Evolutionary conservation across 495 filamentous ascomycete species (phyloP).

Genomic region (Sphaerosporella brunnea): DNA sequence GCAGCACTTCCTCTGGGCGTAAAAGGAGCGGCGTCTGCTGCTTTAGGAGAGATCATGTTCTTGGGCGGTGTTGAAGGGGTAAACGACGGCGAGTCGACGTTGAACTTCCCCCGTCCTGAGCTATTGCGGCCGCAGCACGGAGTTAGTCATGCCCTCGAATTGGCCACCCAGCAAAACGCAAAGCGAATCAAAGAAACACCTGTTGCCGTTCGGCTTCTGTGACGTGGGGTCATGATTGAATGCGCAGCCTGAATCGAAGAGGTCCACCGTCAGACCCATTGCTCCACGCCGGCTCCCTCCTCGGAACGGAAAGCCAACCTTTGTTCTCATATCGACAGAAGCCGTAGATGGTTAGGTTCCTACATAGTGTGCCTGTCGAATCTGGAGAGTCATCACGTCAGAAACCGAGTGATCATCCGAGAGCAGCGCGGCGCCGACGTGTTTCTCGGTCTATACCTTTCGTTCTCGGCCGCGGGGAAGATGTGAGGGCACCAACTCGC

Average conservation of each 20-base stretch:
- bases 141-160: slow-evolving; percentile 4
- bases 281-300: slow-evolving; percentile 6
- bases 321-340: slow-evolving; percentile 83
- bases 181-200: slow-evolving; percentile 2
- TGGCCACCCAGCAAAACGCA: neutral
- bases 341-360: slow-evolving; percentile 87
- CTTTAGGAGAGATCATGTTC: slow-evolving; percentile 62
- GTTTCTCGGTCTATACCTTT: slow-evolving; percentile 20
- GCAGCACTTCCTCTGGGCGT: slow-evolving; percentile 38
- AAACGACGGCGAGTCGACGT: slow-evolving; percentile 91
- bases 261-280: slow-evolving; percentile 14
- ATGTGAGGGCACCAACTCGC: slow-evolving; percentile 18
- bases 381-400: slow-evolving; percentile 5
- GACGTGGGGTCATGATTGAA: slow-evolving; percentile 67
- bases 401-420: slow-evolving; percentile 3
- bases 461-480: slow-evolving; percentile 23
- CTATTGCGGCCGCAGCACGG: slow-evolving; percentile 5
- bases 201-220: slow-evolving; percentile 33
- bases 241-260: slow-evolving; percentile 44
- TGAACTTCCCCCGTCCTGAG: slow-evolving; percentile 58
- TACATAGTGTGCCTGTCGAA: slow-evolving; percentile 71
- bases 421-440: too few species aligned
- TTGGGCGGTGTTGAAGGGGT: slow-evolving; percentile 47
- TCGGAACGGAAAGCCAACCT: slow-evolving; percentile 25
- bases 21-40: slow-evolving; percentile 79